Evolutionary conservation across 164 flowering plant genomes (phyloP), one percentile per base, ranked within the genome.

Genomic region (Sextonia rubra): DNA sequence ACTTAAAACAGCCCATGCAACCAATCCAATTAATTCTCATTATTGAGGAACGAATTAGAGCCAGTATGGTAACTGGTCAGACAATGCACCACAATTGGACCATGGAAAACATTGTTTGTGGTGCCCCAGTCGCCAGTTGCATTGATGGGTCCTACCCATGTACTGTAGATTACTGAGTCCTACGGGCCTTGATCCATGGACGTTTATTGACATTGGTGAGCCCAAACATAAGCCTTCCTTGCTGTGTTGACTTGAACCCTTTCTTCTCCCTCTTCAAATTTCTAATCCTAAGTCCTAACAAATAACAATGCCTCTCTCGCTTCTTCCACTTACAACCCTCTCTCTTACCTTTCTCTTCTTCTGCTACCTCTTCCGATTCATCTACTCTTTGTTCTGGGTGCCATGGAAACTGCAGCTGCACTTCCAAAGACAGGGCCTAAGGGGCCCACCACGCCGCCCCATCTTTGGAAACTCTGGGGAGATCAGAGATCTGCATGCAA

Each of bases 381-480:
- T 74, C 5, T 55, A 74, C 63, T 27, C 23, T 12, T 23, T 47
- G 62, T 12, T 74, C 37, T 74, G 72, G 69, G 48, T 60, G 18
- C 77, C 77, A 27, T 74, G 67, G 67, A 60, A 22, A 49, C 56
- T 74, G 62, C 68, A 48, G 1, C 47, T 22, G 27, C 69, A 74
- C 49, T 74, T 74, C 63, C n/a, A 65, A 6, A 47, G 73, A 23
- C 73, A 74, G 22, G 77, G 77, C 60, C 65, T 74, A 24, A 14
- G 61, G 18, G 55, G 79, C 84, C 71, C 81, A 6, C 76, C 82
- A 66, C 71, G 69, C 68, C 29, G 63, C 79, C 65, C 69, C 83
- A 12, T 60, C 64, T 17, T 79, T 76, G 66, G 88, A 73, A 77
- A 77, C 84, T 20, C 44, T 71, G 29, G 64, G 73, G 7, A 74